phyloP scores from a whole-genome alignment of 768 basidiomycete species.

The Boletus coccyginus region DNA sequence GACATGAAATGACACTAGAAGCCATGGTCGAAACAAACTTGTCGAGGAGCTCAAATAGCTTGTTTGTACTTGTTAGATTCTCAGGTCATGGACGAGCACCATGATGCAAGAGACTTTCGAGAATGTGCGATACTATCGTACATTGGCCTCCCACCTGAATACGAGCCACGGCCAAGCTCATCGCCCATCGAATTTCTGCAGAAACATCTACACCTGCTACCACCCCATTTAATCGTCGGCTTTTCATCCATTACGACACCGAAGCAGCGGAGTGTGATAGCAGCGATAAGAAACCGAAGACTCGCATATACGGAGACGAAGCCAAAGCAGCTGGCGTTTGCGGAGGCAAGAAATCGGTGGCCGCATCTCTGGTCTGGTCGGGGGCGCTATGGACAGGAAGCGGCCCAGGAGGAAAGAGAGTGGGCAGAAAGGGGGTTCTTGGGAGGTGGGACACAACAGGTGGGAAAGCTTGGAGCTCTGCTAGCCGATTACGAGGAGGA shows the following conservation, averaged over 20 bases:
- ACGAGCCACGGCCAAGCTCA: slow-evolving; percentile 55
- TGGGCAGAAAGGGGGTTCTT: slow-evolving; percentile 70
- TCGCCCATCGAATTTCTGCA: slow-evolving; percentile 64
- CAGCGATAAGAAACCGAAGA: slow-evolving; percentile 70
- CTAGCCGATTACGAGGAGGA: slow-evolving; percentile 77
- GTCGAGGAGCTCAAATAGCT: background rate
- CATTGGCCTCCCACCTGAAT: slow-evolving; percentile 56
- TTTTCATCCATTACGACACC: slow-evolving; percentile 50
- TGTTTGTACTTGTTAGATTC: slow-evolving; percentile 23
- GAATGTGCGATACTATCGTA: slow-evolving; percentile 40
- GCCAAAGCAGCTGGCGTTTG: slow-evolving; percentile 56
- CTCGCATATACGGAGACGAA: slow-evolving; percentile 55
- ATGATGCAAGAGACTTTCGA: slow-evolving; percentile 5
- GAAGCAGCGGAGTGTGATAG: slow-evolving; percentile 61
- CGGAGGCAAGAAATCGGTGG: slow-evolving; percentile 56
- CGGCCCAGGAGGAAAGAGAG: slow-evolving; percentile 60
- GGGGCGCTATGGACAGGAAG: slow-evolving; percentile 46
- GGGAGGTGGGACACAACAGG: slow-evolving; percentile 49
- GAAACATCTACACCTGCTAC: slow-evolving; percentile 57
- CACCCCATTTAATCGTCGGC: slow-evolving; percentile 53
- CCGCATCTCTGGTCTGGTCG: slow-evolving; percentile 64
- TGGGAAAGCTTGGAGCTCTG: slow-evolving; percentile 67
- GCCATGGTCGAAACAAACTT: background rate
- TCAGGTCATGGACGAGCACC: background rate
- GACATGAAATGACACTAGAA: slow-evolving; percentile 36